phyloP scores from a whole-genome alignment of 441 rosid species.

The Pelargonium hybrid region DNA sequence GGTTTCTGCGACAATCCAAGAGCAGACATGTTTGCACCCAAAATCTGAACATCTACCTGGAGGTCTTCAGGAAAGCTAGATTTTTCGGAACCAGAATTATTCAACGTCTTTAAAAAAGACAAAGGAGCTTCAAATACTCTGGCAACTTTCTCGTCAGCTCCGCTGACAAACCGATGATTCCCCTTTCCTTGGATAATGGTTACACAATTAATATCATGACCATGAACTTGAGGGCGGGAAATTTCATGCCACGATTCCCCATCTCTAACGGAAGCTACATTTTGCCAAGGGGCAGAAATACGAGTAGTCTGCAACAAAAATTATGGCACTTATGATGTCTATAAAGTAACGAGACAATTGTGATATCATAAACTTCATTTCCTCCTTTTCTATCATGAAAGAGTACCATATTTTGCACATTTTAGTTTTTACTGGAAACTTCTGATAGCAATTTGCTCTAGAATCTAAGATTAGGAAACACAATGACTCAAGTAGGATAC shows the following conservation, averaged over 20 bases:
- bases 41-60: constrained; percentile 53
- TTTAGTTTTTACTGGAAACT: no score
- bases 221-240: constrained; percentile 95
- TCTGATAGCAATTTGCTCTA: no score
- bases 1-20: constrained; percentile 95
- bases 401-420: no score
- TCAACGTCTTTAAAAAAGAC: constrained; percentile 75
- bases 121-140: constrained; percentile 91
- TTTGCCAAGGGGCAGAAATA: constrained; percentile 76
- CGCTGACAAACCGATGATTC: constrained; percentile 80
- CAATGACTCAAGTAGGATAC: no score
- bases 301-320: constrained; percentile 60
- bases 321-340: constrained; percentile 5
- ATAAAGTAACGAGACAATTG: neutral
- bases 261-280: constrained; percentile 23
- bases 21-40: constrained; percentile 96
- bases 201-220: constrained; percentile 82
- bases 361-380: no score
- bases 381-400: no score
- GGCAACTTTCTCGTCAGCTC: constrained; percentile 94
- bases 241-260: constrained; percentile 77
- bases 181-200: constrained; percentile 74
- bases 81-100: constrained; percentile 37
- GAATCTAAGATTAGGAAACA: no score
- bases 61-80: constrained; percentile 44